These are phyloP conservation scores for Corynespora cassiicola DNA, from an alignment of 2,329 filamentous ascomycete species.

Conservation along the genomic window DNA sequence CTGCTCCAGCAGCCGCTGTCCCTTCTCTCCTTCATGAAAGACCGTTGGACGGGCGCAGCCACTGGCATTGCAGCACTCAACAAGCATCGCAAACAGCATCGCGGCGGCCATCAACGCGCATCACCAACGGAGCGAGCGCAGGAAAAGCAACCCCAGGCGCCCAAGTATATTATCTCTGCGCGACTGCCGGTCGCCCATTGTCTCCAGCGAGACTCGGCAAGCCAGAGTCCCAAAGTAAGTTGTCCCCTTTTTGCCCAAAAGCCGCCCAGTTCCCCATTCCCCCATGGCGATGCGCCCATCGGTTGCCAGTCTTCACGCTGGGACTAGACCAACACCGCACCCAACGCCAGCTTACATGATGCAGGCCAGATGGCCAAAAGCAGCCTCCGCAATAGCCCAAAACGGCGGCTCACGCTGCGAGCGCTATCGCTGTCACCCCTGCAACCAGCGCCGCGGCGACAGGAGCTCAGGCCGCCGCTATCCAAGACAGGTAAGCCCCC, in stretches of 20 bases:
- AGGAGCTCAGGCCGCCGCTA: slow-evolving; percentile 4
- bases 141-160: too few species aligned
- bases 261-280: background rate
- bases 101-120: too few species aligned
- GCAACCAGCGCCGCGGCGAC: slow-evolving; percentile 4
- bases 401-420: too few species aligned
- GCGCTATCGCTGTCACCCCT: slow-evolving; percentile 7
- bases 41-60: too few species aligned
- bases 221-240: background rate
- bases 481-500: slow-evolving; percentile 16
- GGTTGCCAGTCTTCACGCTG: too few species aligned
- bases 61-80: too few species aligned
- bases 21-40: too few species aligned
- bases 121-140: too few species aligned
- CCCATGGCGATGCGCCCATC: too few species aligned
- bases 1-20: too few species aligned
- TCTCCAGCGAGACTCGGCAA: background rate
- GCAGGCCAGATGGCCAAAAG: slow-evolving; percentile 3
- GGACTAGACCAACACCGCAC: slow-evolving; percentile 1
- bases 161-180: too few species aligned
- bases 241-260: slow-evolving; percentile 2
- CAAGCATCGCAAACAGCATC: too few species aligned
- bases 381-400: slow-evolving; percentile 2
- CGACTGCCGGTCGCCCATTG: background rate
- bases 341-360: slow-evolving; percentile 4